Base-by-base conservation (phyloP, 2,329 filamentous ascomycete genomes). In the Ceratocystiopsis sp. region DNA sequence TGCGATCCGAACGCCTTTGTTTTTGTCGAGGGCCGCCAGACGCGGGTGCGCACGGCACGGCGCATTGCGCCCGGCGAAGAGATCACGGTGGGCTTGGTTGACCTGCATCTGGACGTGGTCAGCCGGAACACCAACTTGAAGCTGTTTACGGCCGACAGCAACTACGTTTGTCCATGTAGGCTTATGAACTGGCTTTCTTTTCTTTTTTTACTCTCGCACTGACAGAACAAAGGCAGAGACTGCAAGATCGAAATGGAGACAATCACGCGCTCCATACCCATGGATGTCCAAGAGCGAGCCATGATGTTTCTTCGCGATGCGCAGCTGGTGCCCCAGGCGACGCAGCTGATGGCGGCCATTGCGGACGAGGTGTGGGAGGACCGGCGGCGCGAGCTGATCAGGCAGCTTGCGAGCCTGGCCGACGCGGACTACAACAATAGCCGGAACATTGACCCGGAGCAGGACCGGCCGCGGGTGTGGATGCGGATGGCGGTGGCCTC, bases 1-100 rank as follows among this genome's bases (percentile, higher is more conserved):
- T 63, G 60, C 43, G 50, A 55, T 1, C 57, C 59, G 11, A 63
- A 63, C 35, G 53, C 55, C 2, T 49, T 56, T 33, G 47, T 57
- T 25, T 55, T 56, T 40, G 55, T 58, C 17, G 54, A 61, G 38
- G 56, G 57, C 14, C 45, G 43, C 21, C 44, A 59, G 42, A 45
- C 59, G 1, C 50, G 53, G 2, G 51, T 61, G 13, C 53, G 58
- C 1, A 56, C 60, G 10, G 44, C 58, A 9, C 53, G 43, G 25
- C 44, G 48, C 12, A 56, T 63, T 36, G n/a, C 43, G 1, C 51
- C 55, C 0, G 57, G 57, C 12, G 55, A 57, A 11, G 61, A 63
- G 45, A 52, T 63, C 29, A 59, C 55, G 11, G 51, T 60, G 10
- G 54, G 51, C 38, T 60, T 61, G 41, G 43, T 50, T 6, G 55